These are phyloP conservation scores for Rehmannia glutinosa DNA, from an alignment of 257 asterid species.

Conservation along the genomic window DNA sequence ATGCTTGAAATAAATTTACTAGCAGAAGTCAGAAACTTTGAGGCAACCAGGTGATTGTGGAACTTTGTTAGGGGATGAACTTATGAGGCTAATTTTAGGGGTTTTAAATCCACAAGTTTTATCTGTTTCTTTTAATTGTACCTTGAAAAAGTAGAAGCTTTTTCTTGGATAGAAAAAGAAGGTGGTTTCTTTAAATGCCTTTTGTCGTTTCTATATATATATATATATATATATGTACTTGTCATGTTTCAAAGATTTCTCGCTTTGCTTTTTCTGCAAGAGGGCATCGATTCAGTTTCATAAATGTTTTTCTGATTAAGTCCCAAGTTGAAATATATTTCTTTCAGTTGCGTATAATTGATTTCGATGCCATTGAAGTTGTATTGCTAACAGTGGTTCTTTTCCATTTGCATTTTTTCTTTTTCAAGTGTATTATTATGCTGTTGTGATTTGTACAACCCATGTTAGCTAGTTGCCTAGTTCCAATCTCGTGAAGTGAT, in stretches of 20 bases:
- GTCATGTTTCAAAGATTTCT: slow-evolving; percentile 12
- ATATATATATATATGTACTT: not conserved
- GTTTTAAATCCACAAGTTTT: too few species aligned
- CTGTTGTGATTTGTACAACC: not conserved
- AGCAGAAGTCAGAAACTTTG: too few species aligned
- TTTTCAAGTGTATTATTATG: slow-evolving; percentile 5
- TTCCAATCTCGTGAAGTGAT: not conserved
- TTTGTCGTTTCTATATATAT: not conserved
- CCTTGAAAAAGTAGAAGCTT: slow-evolving; percentile 11
- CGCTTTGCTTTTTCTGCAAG: slow-evolving; percentile 18
- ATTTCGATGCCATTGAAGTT: slow-evolving; percentile 15
- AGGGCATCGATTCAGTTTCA: slow-evolving; percentile 12
- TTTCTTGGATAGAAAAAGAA: slow-evolving; percentile 16
- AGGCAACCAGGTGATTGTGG: too few species aligned
- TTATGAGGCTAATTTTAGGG: too few species aligned
- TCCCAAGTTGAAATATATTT: not conserved
- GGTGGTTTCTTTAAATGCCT: slow-evolving; percentile 2
- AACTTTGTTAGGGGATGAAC: too few species aligned
- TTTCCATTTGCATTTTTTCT: not conserved
- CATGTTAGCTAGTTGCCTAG: slow-evolving; percentile 22
- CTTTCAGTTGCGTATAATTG: slow-evolving; percentile 9
- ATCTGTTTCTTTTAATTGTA: slow-evolving; percentile 1
- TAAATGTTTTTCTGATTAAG: not conserved
- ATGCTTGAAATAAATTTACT: too few species aligned
- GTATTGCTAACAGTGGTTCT: not conserved